These are phyloP conservation scores for Ottelia alismoides DNA, from an alignment of 106 monocot genomes.

Conservation along the genomic window DNA sequence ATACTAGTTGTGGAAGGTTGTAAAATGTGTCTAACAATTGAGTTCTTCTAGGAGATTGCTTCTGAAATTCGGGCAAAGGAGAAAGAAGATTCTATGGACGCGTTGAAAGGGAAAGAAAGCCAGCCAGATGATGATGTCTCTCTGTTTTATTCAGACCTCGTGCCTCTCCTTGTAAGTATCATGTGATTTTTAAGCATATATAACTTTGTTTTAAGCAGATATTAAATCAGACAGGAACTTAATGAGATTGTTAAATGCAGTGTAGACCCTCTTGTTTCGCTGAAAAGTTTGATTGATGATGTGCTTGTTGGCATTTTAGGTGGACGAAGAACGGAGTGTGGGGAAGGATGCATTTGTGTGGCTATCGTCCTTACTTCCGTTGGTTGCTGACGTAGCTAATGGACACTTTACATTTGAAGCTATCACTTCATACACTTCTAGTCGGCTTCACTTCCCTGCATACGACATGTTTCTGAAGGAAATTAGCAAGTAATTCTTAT, in stretches of 20 bases:
- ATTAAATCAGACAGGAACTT: no score
- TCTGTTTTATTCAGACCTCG: constrained; percentile 86
- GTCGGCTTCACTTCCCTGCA: constrained; percentile 68
- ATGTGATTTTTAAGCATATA: no score
- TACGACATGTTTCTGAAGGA: constrained; percentile 85
- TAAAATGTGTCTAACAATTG: not conserved
- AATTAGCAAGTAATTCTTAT: constrained; percentile 42
- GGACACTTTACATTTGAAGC: constrained; percentile 74
- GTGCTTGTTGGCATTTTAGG: constrained; percentile 21
- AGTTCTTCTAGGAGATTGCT: not conserved
- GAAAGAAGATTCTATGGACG: constrained; percentile 43
- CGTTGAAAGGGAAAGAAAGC: constrained; percentile 23
- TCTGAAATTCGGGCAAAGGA: constrained; percentile 29
- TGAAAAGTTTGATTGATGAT: no score
- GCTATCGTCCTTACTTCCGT: constrained; percentile 58
- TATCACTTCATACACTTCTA: constrained; percentile 52
- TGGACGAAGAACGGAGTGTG: constrained; percentile 56
- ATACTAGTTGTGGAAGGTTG: no score
- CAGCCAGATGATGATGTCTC: constrained; percentile 59
- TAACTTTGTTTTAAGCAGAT: no score
- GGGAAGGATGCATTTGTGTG: constrained; percentile 83
- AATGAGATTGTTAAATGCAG: no score
- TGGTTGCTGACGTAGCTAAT: constrained; percentile 61
- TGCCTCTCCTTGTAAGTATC: constrained; percentile 82
- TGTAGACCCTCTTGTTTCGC: no score